Evolutionary conservation across 306 rosid genomes (phyloP).

Genomic region (Cyamopsis tetragonoloba): DNA sequence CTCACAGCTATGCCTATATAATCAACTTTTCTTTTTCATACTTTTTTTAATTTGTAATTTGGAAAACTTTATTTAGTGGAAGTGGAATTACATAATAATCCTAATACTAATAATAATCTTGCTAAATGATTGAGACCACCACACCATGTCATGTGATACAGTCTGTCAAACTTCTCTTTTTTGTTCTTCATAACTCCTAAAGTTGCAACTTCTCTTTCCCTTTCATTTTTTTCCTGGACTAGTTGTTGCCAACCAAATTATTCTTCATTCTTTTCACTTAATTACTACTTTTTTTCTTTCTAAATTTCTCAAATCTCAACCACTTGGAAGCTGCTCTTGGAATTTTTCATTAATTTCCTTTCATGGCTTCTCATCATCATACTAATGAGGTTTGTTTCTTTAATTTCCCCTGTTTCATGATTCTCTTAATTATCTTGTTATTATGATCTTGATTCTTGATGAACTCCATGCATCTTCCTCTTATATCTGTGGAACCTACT

Average conservation of each 20-base stretch:
- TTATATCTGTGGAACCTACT: background rate
- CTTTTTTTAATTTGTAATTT: conserved; percentile 23
- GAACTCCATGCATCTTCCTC: background rate
- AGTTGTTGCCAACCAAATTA: conserved; percentile 68
- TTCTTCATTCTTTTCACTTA: conserved; percentile 43
- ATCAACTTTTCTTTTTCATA: conserved; percentile 31
- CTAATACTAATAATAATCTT: conserved; percentile 37
- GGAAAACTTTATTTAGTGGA: conserved; percentile 43
- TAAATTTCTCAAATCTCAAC: conserved; percentile 14
- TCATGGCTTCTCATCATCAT: conserved; percentile 55
- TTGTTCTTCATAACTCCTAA: conserved; percentile 38
- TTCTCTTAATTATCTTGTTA: background rate
- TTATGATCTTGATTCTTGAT: conserved; percentile 21
- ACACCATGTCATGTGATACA: conserved; percentile 62
- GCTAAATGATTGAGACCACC: conserved; percentile 60
- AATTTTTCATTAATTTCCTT: background rate
- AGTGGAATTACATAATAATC: too few relatives aligned
- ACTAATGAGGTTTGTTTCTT: conserved; percentile 47
- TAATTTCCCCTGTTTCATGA: background rate
- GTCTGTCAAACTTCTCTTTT: conserved; percentile 60
- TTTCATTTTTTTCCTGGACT: conserved; percentile 29
- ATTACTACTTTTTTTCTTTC: conserved; percentile 23
- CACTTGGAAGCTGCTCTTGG: conserved; percentile 19
- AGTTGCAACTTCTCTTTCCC: conserved; percentile 28
- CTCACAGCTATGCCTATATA: conserved; percentile 32